Conservation (phyloP, 2,329 filamentous ascomycete species). For the Aureobasidium sp. region DNA sequence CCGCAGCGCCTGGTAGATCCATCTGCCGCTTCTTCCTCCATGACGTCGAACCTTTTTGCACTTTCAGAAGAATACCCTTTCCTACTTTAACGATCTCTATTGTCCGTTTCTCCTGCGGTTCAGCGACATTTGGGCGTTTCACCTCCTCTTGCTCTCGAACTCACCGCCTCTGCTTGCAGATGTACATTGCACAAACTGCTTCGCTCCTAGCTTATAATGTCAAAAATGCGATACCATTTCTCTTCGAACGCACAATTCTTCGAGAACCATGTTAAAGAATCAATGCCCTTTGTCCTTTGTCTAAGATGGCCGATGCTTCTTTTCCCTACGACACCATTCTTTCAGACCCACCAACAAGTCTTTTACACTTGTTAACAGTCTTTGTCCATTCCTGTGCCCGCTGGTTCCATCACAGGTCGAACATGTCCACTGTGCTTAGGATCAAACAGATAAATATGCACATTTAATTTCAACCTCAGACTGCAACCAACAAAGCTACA, state of each 20-base stretch:
- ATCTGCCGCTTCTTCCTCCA: background rate
- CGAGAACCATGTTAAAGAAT: no score
- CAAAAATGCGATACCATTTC: background rate
- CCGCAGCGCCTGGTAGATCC: slow-evolving; percentile 68
- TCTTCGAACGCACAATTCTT: background rate
- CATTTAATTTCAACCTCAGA: background rate
- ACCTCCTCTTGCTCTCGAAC: slow-evolving; percentile 5
- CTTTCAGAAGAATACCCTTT: slow-evolving; percentile 2
- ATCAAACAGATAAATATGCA: background rate
- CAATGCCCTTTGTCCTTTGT: background rate
- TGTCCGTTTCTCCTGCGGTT: slow-evolving; percentile 13
- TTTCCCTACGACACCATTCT: background rate
- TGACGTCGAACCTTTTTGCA: background rate
- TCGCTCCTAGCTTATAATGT: background rate
- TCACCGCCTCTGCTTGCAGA: background rate
- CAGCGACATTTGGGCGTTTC: slow-evolving; percentile 15
- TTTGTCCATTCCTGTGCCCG: background rate
- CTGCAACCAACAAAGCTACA: background rate
- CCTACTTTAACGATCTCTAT: slow-evolving; percentile 1
- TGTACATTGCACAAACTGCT: background rate
- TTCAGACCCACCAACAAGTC: background rate
- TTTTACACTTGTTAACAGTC: background rate
- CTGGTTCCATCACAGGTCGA: background rate
- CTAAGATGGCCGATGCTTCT: background rate
- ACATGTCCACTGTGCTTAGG: background rate